Evolutionary conservation across 2,329 filamentous ascomycete species (phyloP).

Genomic region (Fonsecaea pedrosoi): DNA sequence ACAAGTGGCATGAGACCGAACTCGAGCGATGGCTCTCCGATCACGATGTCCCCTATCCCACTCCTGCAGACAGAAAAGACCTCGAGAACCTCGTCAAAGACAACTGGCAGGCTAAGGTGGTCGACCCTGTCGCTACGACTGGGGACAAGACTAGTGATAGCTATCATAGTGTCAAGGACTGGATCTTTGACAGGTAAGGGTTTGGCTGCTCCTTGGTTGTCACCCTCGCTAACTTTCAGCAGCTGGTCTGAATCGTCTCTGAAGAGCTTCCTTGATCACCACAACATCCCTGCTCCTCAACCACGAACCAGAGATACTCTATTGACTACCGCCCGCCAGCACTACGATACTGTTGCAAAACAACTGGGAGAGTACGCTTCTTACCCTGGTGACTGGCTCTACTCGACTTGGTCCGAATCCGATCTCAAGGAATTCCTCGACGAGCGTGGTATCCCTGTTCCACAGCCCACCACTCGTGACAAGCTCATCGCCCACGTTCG

Average conservation of each 20-base stretch:
- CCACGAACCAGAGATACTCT: conserved; percentile 84
- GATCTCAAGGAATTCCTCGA: conserved; percentile 95
- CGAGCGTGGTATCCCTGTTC: conserved; percentile 76
- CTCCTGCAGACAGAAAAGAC: conserved; percentile 87
- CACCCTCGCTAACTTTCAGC: conserved; percentile 46
- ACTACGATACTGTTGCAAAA: conserved; percentile 79
- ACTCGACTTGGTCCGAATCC: conserved; percentile 87
- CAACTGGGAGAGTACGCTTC: conserved; percentile 75
- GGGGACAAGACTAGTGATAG: conserved; percentile 77
- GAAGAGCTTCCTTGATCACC: conserved; percentile 88
- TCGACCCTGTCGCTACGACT: conserved; percentile 76
- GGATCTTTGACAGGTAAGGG: conserved; percentile 82
- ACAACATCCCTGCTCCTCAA: conserved; percentile 86
- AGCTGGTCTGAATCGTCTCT: conserved; percentile 93
- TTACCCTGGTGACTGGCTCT: conserved; percentile 97
- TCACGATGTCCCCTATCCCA: conserved; percentile 88
- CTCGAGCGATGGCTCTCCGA: conserved; percentile 96
- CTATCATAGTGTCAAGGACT: conserved; percentile 77
- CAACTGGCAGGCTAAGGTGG: conserved; percentile 82
- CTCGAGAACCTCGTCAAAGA: conserved; percentile 88
- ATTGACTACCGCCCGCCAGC: conserved; percentile 76
- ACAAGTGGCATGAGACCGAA: conserved; percentile 98
- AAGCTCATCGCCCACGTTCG: conserved; percentile 87
- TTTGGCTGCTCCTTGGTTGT: conserved; percentile 7
- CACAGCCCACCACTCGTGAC: conserved; percentile 83